Conservation (phyloP, 2,329 filamentous ascomycete genomes). For the Magnaporthiopsis incrustans region DNA sequence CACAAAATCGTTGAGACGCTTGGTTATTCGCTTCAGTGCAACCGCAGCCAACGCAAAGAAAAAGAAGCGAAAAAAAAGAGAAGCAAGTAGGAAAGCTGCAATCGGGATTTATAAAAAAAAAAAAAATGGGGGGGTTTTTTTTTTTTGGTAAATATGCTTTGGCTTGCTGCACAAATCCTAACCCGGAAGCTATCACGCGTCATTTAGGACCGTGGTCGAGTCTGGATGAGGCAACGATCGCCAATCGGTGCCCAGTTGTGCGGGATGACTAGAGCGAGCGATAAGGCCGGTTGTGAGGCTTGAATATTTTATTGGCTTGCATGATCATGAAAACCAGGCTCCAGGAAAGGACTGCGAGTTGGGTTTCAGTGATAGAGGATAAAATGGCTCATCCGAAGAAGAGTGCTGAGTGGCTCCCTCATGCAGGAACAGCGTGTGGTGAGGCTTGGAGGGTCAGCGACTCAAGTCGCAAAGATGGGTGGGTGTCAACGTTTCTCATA, state of each 20-base stretch:
- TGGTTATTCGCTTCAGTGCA: too few species aligned
- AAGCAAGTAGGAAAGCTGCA: too few species aligned
- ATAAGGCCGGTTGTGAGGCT: neutral
- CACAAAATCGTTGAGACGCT: too few species aligned
- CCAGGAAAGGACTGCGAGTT: neutral
- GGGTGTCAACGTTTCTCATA: neutral
- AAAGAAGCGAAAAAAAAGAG: too few species aligned
- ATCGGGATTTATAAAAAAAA: too few species aligned
- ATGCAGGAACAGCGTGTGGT: neutral
- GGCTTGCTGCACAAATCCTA: neutral
- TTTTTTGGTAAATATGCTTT: too few species aligned
- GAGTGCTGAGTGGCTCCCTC: neutral
- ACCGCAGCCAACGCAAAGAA: too few species aligned
- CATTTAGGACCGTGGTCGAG: neutral
- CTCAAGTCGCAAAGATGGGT: too few species aligned
- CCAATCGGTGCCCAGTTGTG: neutral
- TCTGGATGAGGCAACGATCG: neutral
- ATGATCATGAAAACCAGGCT: neutral
- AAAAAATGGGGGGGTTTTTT: too few species aligned
- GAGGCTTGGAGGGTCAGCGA: neutral
- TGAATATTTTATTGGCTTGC: neutral
- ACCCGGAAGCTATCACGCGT: neutral
- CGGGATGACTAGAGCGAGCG: neutral
- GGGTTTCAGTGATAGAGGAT: neutral
- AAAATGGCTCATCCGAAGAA: constrained; percentile 3